Percentiles rank a stretch among this genome's conserved stretches.
Evolutionary conservation across 345 rosid genomes (phyloP).

Genomic region (Alliaria petiolata): DNA sequence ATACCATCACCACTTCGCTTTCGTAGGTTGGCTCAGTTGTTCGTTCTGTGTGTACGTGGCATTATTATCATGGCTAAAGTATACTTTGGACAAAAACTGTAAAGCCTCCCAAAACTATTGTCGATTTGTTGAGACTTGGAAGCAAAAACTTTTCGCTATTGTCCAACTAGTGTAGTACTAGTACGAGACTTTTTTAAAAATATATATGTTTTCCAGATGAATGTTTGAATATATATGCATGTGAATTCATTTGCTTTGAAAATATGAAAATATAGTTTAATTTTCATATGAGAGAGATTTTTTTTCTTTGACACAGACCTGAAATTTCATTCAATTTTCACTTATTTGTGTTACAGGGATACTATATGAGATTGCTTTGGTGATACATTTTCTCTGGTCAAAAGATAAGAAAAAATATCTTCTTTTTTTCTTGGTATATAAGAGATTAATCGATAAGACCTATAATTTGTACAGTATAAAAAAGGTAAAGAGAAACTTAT

Average conservation of each 20-base stretch:
- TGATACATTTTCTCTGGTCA: not conserved
- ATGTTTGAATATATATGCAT: not conserved
- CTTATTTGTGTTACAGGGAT: too few relatives aligned
- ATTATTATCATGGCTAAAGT: conserved; percentile 1
- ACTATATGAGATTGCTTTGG: too few relatives aligned
- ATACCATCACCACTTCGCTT: too few relatives aligned
- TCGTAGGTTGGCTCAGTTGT: conserved; percentile 15
- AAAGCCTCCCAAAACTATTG: too few relatives aligned
- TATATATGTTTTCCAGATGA: not conserved
- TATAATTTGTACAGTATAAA: not conserved
- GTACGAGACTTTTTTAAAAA: too few relatives aligned
- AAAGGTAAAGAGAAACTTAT: not conserved
- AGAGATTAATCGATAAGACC: not conserved
- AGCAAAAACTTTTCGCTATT: too few relatives aligned
- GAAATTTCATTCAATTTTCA: not conserved
- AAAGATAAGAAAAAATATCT: not conserved
- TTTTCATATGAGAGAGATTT: not conserved
- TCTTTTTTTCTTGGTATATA: not conserved
- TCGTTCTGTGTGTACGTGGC: conserved; percentile 9
- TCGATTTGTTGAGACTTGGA: not conserved
- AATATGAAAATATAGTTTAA: too few relatives aligned
- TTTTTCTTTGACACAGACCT: not conserved
- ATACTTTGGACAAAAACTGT: not conserved
- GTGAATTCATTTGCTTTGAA: not conserved
- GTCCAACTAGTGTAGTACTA: too few relatives aligned